These are phyloP conservation scores for Dichotomopilus funicola DNA, from an alignment of 2,329 filamentous ascomycete genomes.

Conservation along the genomic window DNA sequence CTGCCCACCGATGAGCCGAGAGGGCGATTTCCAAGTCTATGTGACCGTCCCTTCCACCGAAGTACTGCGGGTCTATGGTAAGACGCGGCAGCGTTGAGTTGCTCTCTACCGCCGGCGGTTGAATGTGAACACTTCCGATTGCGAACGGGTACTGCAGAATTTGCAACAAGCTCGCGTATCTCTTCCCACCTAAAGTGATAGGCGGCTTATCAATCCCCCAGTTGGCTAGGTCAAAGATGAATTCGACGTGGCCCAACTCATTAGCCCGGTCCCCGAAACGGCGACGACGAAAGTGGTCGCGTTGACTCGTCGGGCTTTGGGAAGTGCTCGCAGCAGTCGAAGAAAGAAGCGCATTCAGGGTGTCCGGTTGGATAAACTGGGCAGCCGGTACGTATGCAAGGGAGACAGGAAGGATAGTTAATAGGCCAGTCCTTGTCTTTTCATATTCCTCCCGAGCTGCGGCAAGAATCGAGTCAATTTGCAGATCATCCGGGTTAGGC, in stretches of 20 bases:
- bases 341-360: neutral
- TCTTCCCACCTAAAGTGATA: constrained; percentile 29
- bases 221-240: constrained; percentile 43
- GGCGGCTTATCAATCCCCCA: constrained; percentile 35
- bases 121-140: constrained; percentile 42
- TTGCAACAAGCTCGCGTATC: constrained; percentile 43
- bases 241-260: constrained; percentile 41
- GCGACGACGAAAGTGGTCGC: constrained; percentile 27
- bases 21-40: constrained; percentile 20
- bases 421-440: constrained; percentile 27
- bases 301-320: constrained; percentile 15
- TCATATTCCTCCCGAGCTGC: constrained; percentile 31
- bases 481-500: constrained; percentile 36
- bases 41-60: constrained; percentile 32
- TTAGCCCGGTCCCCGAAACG: constrained; percentile 27
- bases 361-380: constrained; percentile 26
- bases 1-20: constrained; percentile 17
- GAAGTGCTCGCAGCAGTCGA: neutral
- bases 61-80: constrained; percentile 39
- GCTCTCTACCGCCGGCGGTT: constrained; percentile 1
- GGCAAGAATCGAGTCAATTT: constrained; percentile 24
- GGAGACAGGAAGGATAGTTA: constrained; percentile 35
- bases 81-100: neutral
- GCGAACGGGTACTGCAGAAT: constrained; percentile 48
- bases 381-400: constrained; percentile 38